A percentile compares a stretch with the other conserved stretches of the same genome.
These are phyloP conservation scores for Sextonia rubra DNA, from an alignment of 164 flowering plant genomes.

Conservation along the genomic window DNA sequence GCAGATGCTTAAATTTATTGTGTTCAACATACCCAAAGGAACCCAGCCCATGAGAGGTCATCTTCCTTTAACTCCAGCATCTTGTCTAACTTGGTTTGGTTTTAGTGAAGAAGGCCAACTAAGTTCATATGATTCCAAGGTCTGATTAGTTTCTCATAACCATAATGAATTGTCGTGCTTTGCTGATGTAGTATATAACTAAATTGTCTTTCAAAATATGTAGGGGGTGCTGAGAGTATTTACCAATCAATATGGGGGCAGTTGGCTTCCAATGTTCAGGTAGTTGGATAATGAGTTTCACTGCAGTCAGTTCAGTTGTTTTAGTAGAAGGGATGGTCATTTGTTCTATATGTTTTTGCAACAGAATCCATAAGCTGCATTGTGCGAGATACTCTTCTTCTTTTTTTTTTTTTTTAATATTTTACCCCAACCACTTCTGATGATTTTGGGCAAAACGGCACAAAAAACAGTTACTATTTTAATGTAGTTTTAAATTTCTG, in stretches of 20 bases:
- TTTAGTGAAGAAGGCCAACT: conserved; percentile 92
- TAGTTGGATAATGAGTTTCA: conserved; percentile 14
- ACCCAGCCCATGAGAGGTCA: conserved; percentile 55
- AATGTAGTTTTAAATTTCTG: neutral
- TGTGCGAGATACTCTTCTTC: neutral
- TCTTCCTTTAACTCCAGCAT: conserved; percentile 84
- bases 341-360: neutral
- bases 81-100: conserved; percentile 82
- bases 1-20: conserved; percentile 82
- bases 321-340: neutral
- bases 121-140: conserved; percentile 95
- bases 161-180: neutral
- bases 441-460: neutral
- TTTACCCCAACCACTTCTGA: neutral
- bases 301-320: neutral
- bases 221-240: conserved; percentile 86
- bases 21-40: conserved; percentile 55
- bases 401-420: too few species aligned
- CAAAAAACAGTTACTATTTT: neutral
- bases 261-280: conserved; percentile 98
- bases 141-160: conserved; percentile 11
- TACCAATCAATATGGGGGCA: conserved; percentile 75
- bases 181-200: conserved; percentile 7
- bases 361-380: neutral
- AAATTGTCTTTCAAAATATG: conserved; percentile 17